Conservation (phyloP, 2,329 filamentous ascomycete genomes). For the Cryphonectria carpinicola region DNA sequence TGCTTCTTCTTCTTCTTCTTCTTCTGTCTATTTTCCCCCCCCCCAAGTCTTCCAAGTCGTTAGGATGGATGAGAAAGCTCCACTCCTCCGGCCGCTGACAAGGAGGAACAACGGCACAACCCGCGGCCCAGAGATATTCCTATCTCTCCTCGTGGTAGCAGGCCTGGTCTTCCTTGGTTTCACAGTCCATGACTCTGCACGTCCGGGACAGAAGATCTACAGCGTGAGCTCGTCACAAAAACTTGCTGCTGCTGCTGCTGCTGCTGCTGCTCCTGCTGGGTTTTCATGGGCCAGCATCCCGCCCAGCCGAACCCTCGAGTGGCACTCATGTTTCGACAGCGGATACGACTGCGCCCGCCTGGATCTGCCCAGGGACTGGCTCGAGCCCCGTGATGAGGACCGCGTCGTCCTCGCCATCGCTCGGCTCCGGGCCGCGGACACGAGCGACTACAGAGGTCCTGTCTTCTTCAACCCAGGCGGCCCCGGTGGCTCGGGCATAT, state of each 20-base stretch:
- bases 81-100: conserved; percentile 20
- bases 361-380: conserved; percentile 48
- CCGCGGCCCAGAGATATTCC: conserved; percentile 16
- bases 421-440: conserved; percentile 40
- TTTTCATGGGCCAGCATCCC: conserved; percentile 33
- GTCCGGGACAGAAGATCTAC: conserved; percentile 23
- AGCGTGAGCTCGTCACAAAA: not conserved
- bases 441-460: conserved; percentile 37
- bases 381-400: conserved; percentile 39
- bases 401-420: conserved; percentile 44
- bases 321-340: conserved; percentile 42
- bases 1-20: not conserved
- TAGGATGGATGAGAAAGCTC: conserved; percentile 26
- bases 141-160: conserved; percentile 14
- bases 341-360: conserved; percentile 43
- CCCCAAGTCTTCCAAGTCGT: not conserved
- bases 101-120: conserved; percentile 15
- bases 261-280: not conserved
- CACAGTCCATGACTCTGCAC: conserved; percentile 19
- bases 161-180: conserved; percentile 18
- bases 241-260: no score
- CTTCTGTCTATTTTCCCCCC: not conserved
- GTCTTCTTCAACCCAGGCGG: conserved; percentile 49
- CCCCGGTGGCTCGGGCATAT: conserved; percentile 52
- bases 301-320: conserved; percentile 38